phyloP scores from a whole-genome alignment of 345 rosid species.

The Eucalyptus cloeziana region DNA sequence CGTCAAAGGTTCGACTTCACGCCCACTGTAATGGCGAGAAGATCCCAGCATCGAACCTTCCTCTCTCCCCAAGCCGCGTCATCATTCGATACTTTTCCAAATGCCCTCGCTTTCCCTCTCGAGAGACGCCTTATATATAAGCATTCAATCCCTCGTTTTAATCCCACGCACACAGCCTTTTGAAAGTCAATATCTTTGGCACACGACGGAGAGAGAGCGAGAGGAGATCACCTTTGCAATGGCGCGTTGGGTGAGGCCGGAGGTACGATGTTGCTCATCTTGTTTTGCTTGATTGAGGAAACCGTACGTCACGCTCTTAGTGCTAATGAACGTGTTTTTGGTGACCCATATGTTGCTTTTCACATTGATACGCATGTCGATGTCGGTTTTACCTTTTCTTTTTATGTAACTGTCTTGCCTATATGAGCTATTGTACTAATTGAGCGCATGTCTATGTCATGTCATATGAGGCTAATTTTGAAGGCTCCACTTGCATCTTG shows the following conservation, averaged over 20 bases:
- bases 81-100: not conserved
- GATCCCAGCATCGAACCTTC: not conserved
- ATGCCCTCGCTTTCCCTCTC: not conserved
- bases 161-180: not conserved
- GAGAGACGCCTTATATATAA: not conserved
- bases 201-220: not conserved
- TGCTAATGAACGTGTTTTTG: not conserved
- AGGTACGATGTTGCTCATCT: slow-evolving; percentile 21
- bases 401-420: not conserved
- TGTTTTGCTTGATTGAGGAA: not conserved
- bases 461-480: not conserved
- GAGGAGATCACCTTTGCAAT: not conserved
- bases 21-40: slow-evolving; percentile 3
- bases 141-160: not conserved
- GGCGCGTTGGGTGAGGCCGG: slow-evolving; percentile 76
- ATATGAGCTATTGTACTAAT: not conserved
- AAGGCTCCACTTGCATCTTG: not conserved
- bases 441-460: not conserved
- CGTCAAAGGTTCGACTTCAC: not conserved
- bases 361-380: not conserved
- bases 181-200: not conserved
- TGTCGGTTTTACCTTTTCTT: not conserved
- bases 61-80: not conserved
- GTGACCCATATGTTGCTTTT: not conserved
- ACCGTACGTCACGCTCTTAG: not conserved